Evolutionary conservation across 2,329 filamentous ascomycete genomes (phyloP).

Genomic region (Bipolaris zeicola): DNA sequence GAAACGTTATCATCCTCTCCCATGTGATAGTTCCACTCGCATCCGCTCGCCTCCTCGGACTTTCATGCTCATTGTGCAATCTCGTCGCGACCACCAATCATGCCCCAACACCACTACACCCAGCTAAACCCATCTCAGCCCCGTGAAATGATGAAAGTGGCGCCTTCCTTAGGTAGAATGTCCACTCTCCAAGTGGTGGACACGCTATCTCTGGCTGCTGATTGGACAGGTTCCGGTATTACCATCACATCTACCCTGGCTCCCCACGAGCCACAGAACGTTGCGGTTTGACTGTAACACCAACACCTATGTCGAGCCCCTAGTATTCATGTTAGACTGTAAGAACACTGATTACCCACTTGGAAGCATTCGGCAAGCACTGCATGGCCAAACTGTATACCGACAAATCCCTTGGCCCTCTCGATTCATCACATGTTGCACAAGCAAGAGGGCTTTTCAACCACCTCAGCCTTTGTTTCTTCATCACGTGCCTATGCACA

Average conservation of each 20-base stretch:
- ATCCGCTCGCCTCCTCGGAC: neutral
- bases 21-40: neutral
- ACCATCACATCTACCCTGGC: conserved; percentile 1
- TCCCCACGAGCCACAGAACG: neutral
- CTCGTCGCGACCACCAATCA: neutral
- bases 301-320: neutral
- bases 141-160: neutral
- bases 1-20: neutral
- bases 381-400: neutral
- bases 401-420: neutral
- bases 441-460: neutral
- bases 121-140: neutral
- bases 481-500: neutral
- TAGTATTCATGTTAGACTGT: neutral
- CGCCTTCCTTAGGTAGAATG: neutral
- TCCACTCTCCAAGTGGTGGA: neutral
- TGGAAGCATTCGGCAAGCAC: neutral
- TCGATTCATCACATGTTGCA: neutral
- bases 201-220: neutral
- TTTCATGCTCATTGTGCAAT: neutral
- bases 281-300: neutral
- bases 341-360: neutral
- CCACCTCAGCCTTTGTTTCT: neutral
- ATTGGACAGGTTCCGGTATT: neutral
- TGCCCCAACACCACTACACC: neutral